These are phyloP conservation scores for Bryoerythrophyllum caledonicum DNA, from an alignment of 225 moss, liverwort and hornwort genomes.

Conservation along the genomic window DNA sequence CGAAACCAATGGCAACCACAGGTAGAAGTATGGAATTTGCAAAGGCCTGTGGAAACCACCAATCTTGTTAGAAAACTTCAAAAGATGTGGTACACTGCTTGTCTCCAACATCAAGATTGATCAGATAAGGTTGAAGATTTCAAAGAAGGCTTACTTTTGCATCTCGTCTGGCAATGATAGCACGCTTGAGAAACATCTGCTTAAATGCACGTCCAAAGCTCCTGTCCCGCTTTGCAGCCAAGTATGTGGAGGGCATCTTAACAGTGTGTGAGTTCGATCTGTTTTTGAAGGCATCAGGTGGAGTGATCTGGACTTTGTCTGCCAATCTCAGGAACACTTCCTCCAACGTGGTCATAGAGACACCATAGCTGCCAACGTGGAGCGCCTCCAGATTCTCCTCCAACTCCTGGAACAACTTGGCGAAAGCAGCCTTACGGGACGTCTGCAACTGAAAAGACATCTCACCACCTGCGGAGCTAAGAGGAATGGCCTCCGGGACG, in stretches of 20 bases:
- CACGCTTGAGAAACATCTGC: conserved; percentile 77
- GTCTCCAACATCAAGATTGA: not conserved
- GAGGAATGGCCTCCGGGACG: conserved; percentile 65
- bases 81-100: no score
- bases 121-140: no score
- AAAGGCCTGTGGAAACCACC: conserved; percentile 50
- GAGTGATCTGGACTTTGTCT: conserved; percentile 35
- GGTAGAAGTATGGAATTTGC: conserved; percentile 85
- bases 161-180: conserved; percentile 84
- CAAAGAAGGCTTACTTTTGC: conserved; percentile 51
- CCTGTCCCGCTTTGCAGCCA: conserved; percentile 42
- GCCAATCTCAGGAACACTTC: conserved; percentile 88
- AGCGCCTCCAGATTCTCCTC: conserved; percentile 61
- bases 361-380: conserved; percentile 73
- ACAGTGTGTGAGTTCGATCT: conserved; percentile 6
- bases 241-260: conserved; percentile 21
- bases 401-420: conserved; percentile 58
- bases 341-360: conserved; percentile 92
- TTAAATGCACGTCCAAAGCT: conserved; percentile 67
- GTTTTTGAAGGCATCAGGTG: not conserved
- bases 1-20: conserved; percentile 73
- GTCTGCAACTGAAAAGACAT: conserved; percentile 81
- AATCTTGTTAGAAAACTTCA: not conserved
- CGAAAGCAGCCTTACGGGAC: conserved; percentile 57
- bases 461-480: conserved; percentile 84